Conservation (phyloP, 2,329 filamentous ascomycete species). For the Paecilomyces fulvus region DNA sequence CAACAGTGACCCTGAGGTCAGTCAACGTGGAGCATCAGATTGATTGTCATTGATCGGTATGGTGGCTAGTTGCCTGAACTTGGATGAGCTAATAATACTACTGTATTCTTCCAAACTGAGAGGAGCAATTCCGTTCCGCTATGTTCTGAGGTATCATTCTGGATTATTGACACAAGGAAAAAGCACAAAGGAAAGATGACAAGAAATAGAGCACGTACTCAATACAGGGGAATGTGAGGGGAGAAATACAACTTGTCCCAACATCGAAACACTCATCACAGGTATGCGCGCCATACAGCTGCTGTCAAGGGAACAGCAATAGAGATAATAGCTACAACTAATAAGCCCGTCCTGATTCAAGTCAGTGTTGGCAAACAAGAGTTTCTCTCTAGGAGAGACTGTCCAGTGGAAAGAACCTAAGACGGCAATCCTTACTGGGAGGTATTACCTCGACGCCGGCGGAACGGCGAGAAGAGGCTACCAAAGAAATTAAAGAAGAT, state of each 20-base stretch:
- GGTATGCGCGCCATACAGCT: conserved; percentile 21
- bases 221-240: conserved; percentile 28
- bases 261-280: conserved; percentile 12
- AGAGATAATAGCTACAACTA: conserved; percentile 11
- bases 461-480: conserved; percentile 31
- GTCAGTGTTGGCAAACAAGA: conserved; percentile 17
- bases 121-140: not conserved
- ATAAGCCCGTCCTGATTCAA: conserved; percentile 22
- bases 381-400: conserved; percentile 3
- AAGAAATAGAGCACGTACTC: conserved; percentile 15
- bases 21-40: not conserved
- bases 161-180: conserved; percentile 1
- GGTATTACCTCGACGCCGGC: conserved; percentile 21
- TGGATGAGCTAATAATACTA: conserved; percentile 1
- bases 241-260: conserved; percentile 4
- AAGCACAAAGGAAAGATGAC: conserved; percentile 9
- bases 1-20: not conserved
- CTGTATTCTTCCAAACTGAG: not conserved
- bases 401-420: conserved; percentile 2
- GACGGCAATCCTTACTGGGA: conserved; percentile 16
- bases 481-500: conserved; percentile 34
- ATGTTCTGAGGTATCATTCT: conserved; percentile 6
- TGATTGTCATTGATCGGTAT: not conserved
- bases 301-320: conserved; percentile 21
- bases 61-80: not conserved